A percentile compares a stretch with the other conserved stretches of the same genome.
Conservation (phyloP, 106 monocot species). For the Dactylorhiza incarnata region DNA sequence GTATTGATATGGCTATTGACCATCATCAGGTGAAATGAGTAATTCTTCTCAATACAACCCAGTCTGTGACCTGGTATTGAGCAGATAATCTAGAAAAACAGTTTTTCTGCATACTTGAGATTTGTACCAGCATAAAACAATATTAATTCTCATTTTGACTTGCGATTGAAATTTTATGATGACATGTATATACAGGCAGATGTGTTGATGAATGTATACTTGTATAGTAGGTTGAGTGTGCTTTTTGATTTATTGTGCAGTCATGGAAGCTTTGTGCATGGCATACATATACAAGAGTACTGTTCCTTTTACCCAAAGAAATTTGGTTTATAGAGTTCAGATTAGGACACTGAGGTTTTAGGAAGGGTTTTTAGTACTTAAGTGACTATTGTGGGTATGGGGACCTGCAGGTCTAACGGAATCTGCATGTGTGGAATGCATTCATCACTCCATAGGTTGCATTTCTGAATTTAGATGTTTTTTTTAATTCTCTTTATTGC, state of each 20-base stretch:
- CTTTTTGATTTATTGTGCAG: background rate
- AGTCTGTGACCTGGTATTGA: background rate
- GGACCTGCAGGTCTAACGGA: background rate
- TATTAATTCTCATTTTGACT: background rate
- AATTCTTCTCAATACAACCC: too few relatives aligned
- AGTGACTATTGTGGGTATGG: background rate
- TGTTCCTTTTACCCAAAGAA: background rate
- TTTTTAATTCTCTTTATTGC: background rate
- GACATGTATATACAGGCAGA: background rate
- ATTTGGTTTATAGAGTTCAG: background rate
- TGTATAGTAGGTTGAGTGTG: background rate
- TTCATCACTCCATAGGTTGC: background rate
- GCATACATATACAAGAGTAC: background rate
- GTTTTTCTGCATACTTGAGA: background rate
- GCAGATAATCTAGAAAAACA: background rate
- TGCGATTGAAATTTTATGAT: background rate
- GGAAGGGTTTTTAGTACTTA: background rate
- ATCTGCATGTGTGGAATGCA: background rate
- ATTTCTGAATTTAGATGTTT: background rate
- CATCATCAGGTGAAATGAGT: background rate
- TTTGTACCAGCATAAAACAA: background rate
- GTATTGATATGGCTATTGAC: background rate
- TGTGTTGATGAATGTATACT: background rate
- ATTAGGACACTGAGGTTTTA: background rate
- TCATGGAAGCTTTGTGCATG: background rate